These are phyloP conservation scores for Krasilnikovozyma curviuscula DNA, from an alignment of 768 basidiomycete genomes.

Conservation along the genomic window DNA sequence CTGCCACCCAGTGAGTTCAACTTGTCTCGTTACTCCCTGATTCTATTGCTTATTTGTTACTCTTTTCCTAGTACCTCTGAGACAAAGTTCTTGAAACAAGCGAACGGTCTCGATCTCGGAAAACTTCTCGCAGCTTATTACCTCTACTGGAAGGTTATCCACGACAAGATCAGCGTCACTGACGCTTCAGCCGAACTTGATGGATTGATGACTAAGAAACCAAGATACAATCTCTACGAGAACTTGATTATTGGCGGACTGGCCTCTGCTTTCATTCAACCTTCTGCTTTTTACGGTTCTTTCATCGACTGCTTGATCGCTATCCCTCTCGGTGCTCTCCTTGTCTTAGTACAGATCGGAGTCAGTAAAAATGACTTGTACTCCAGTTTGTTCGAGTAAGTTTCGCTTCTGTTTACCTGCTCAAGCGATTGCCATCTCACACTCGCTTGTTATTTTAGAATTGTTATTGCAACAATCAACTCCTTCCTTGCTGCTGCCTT, in stretches of 20 bases:
- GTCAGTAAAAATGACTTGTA: conserved; percentile 59
- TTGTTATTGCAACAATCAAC: conserved; percentile 57
- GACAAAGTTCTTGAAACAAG: conserved; percentile 20
- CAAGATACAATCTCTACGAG: conserved; percentile 35
- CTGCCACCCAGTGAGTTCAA: conserved; percentile 58
- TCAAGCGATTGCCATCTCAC: neutral
- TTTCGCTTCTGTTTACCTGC: neutral
- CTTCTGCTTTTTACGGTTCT: conserved; percentile 51
- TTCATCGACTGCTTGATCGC: conserved; percentile 56
- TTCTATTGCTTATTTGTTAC: too few relatives aligned
- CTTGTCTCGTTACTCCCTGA: too few relatives aligned
- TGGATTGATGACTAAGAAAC: conserved; percentile 45
- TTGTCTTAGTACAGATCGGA: conserved; percentile 52
- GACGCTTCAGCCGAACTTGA: conserved; percentile 54
- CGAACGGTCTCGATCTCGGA: conserved; percentile 44
- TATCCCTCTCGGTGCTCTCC: conserved; percentile 54
- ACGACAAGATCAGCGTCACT: conserved; percentile 55
- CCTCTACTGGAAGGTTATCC: conserved; percentile 67
- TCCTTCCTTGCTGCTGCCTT: conserved; percentile 62
- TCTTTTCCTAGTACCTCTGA: neutral
- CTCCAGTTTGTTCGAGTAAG: conserved; percentile 56
- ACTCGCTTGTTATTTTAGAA: conserved; percentile 30
- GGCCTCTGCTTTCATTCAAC: conserved; percentile 51
- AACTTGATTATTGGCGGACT: conserved; percentile 52
- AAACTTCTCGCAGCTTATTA: conserved; percentile 52